Conservation (phyloP, 2,329 filamentous ascomycete genomes). For the Claviceps spartinae region DNA sequence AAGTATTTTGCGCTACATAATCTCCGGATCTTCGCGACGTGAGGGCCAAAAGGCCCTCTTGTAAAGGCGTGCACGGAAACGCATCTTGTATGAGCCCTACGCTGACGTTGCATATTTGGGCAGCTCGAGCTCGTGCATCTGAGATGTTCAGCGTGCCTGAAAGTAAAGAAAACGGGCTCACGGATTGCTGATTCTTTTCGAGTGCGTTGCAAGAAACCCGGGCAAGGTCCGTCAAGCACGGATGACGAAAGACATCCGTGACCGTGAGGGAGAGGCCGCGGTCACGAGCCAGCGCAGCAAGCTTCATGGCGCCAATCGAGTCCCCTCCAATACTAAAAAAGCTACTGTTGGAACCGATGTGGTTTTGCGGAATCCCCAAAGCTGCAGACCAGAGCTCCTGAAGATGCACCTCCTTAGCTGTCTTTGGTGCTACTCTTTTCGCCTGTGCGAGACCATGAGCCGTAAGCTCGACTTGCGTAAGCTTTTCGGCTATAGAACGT, state of each 20-base stretch:
- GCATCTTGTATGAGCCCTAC: constrained; percentile 1
- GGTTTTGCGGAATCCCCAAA: constrained; percentile 1
- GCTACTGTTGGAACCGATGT: constrained; percentile 5
- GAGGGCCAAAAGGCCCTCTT: constrained; percentile 3
- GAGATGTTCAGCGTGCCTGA: not conserved
- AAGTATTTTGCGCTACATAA: constrained; percentile 1
- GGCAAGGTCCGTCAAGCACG: constrained; percentile 2
- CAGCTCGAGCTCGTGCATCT: not conserved
- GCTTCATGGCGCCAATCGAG: constrained; percentile 14
- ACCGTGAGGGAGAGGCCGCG: constrained; percentile 24
- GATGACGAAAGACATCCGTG: constrained; percentile 21
- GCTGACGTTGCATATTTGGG: not conserved
- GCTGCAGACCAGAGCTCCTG: constrained; percentile 6
- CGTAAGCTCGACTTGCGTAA: constrained; percentile 3
- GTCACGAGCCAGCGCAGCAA: constrained; percentile 24
- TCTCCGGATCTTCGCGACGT: not conserved
- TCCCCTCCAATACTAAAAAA: constrained; percentile 7
- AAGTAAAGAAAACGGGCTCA: constrained; percentile 1
- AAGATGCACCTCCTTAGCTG: constrained; percentile 1
- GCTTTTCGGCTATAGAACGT: constrained; percentile 3
- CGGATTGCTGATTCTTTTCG: not conserved
- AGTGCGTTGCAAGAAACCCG: not conserved
- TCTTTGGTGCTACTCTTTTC: not conserved
- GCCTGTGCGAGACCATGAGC: not conserved
- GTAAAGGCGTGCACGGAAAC: constrained; percentile 3